Evolutionary conservation across 306 rosid species (phyloP), one percentile per base, ranked within the genome.

Genomic region (Lathyrus oleraceus): DNA sequence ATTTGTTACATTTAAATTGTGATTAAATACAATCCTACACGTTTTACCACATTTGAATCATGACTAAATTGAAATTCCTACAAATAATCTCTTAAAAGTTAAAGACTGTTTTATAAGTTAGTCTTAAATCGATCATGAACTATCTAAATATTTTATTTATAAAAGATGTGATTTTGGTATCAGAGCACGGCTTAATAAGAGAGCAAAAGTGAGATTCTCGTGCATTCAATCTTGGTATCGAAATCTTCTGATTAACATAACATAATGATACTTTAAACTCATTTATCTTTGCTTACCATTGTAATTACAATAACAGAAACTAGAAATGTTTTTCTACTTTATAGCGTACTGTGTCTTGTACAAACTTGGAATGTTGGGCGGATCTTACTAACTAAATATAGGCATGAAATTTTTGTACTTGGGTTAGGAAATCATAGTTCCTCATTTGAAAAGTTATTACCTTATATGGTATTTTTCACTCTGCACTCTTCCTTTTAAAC

Each of bases 381-480:
- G 6, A 52, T 45, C 53, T 28, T 27, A 27, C 40, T 16, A 56
- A 48, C 57, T 71, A 71, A 71, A 66, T n/a, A 27, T 58, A 43
- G 74, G 51, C 28, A 59, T 65, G 49, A 19, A 17, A 8, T 2
- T 45, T 36, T 36, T 65, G 73, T 65, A 57, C 39, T 57, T 0
- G 12, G 6, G 68, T 49, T 72, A 39, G 32, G 60, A 78, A 78
- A 19, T 59, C 21, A 47, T 17, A 25, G 52, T 72, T 72, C 51
- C 43, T 59, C 60, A 23, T 17, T 48, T 3, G 16, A 44, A 70
- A 70, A 70, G 62, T 21, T 13, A 77, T 63, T 66, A 64, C 67
- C 73, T 71, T 65, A 17, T 25, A 49, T 21, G 8, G 73, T 36
- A 59, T 71, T 77, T 54, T 78, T 38, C 43, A 65, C 61, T 58